Percentiles rank a stretch among this genome's conserved stretches.
Conservation (phyloP, 129 eudicot genomes). For the Flaveria sonorensis region DNA sequence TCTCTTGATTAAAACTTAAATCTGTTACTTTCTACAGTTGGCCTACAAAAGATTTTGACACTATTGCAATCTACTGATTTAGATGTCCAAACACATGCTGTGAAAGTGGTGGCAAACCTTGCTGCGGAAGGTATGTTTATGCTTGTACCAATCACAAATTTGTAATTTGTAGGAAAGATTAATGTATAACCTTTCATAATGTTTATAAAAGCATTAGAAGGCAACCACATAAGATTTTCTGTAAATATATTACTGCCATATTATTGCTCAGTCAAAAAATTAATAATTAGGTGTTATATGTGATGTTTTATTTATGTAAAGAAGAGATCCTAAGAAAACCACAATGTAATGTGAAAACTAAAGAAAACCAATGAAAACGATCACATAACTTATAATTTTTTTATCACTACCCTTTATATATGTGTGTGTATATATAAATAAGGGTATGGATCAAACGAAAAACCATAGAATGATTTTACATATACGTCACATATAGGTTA, state of each 20-base stretch:
- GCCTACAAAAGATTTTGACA: conserved; percentile 82
- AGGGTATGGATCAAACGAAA: no score
- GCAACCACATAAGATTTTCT: no score
- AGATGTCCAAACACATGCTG: conserved; percentile 91
- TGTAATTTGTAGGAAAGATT: conserved; percentile 6
- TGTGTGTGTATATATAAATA: no score
- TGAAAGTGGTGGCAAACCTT: conserved; percentile 94
- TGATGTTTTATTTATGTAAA: conserved; percentile 5
- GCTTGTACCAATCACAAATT: conserved; percentile 6
- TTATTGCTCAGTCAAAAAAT: no score
- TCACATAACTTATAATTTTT: no score
- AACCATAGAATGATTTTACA: no score
- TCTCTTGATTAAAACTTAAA: neutral
- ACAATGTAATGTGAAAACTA: no score
- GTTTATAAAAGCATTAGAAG: neutral
- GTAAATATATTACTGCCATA: no score
- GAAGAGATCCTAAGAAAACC: no score
- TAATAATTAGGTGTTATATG: neutral
- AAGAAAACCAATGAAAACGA: no score
- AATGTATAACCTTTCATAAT: neutral
- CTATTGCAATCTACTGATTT: conserved; percentile 73
- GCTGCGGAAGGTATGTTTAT: conserved; percentile 88
- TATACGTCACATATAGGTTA: no score
- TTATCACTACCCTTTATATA: no score
- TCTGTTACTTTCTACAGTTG: conserved; percentile 58